Conservation (phyloP, 805 yeast genomes). For the Yamadazyma paraphyllophila region DNA sequence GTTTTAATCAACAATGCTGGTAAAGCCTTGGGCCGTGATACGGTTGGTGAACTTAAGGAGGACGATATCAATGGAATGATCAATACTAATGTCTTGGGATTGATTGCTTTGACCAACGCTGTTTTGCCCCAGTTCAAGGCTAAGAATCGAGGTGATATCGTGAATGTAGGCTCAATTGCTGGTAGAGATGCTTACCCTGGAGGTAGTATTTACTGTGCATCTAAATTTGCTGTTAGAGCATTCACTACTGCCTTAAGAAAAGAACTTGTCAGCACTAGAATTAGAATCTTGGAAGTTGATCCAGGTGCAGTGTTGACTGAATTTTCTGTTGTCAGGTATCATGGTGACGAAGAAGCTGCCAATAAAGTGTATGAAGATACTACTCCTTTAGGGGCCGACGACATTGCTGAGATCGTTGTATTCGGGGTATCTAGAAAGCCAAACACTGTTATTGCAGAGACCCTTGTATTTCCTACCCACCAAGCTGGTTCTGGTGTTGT, state of each 20-base stretch:
- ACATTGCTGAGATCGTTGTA: constrained; percentile 39
- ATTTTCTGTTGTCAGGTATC: constrained; percentile 33
- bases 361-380: constrained; percentile 34
- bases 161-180: constrained; percentile 38
- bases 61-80: constrained; percentile 37
- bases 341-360: constrained; percentile 32
- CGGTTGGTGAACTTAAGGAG: constrained; percentile 29
- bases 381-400: constrained; percentile 33
- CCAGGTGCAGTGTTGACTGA: constrained; percentile 44
- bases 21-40: constrained; percentile 34
- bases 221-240: constrained; percentile 36
- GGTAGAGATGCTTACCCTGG: constrained; percentile 40
- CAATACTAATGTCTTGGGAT: constrained; percentile 37
- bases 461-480: constrained; percentile 36
- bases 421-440: constrained; percentile 33
- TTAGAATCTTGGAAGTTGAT: constrained; percentile 39
- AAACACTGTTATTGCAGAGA: constrained; percentile 39
- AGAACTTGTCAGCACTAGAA: constrained; percentile 34
- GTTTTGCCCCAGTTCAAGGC: constrained; percentile 36
- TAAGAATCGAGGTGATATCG: constrained; percentile 35
- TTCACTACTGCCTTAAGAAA: constrained; percentile 35
- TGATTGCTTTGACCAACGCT: constrained; percentile 36
- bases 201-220: constrained; percentile 38
- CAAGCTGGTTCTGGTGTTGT: constrained; percentile 33
- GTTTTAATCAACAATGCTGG: constrained; percentile 41